phyloP scores from a whole-genome alignment of 805 yeast genomes.

The Metschnikowia hibisci region DNA sequence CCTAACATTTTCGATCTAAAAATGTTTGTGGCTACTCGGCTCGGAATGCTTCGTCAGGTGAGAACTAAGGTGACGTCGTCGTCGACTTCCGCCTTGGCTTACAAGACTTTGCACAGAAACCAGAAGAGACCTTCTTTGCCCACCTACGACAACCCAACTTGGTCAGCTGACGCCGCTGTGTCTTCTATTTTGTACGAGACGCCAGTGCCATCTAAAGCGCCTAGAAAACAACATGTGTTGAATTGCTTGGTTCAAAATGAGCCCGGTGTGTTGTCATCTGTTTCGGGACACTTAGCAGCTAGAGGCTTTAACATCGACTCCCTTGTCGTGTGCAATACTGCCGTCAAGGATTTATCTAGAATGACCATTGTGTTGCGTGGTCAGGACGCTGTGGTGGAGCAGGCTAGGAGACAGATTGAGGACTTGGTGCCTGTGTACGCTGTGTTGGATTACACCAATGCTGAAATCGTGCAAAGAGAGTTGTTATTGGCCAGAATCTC shows the following conservation, averaged over 20 bases:
- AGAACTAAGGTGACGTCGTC: slow-evolving; percentile 37
- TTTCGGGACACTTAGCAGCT: slow-evolving; percentile 94
- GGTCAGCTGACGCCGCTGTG: slow-evolving; percentile 97
- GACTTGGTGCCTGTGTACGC: slow-evolving; percentile 98
- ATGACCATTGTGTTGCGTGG: slow-evolving; percentile 96
- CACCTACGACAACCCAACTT: slow-evolving; percentile 84
- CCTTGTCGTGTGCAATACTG: slow-evolving; percentile 93
- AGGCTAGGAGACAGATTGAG: slow-evolving; percentile 96
- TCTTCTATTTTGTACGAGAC: slow-evolving; percentile 93
- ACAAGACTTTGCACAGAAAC: slow-evolving; percentile 85
- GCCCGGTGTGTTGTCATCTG: slow-evolving; percentile 93
- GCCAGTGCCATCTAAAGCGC: slow-evolving; percentile 58
- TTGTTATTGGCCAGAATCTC: slow-evolving; percentile 88
- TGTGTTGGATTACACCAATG: slow-evolving; percentile 86
- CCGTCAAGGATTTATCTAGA: slow-evolving; percentile 89
- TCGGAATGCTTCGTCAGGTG: slow-evolving; percentile 14
- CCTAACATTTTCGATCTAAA: too few relatives aligned
- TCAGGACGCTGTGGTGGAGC: slow-evolving; percentile 94
- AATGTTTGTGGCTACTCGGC: slow-evolving; percentile 2
- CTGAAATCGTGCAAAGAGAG: slow-evolving; percentile 89
- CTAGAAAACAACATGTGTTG: slow-evolving; percentile 80
- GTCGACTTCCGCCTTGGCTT: slow-evolving; percentile 91
- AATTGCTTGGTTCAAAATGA: slow-evolving; percentile 98
- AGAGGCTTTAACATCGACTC: slow-evolving; percentile 98
- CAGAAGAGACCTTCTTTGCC: slow-evolving; percentile 88